These are phyloP conservation scores for Penicillium waksmanii DNA, from an alignment of 495 filamentous ascomycete genomes.

Conservation along the genomic window DNA sequence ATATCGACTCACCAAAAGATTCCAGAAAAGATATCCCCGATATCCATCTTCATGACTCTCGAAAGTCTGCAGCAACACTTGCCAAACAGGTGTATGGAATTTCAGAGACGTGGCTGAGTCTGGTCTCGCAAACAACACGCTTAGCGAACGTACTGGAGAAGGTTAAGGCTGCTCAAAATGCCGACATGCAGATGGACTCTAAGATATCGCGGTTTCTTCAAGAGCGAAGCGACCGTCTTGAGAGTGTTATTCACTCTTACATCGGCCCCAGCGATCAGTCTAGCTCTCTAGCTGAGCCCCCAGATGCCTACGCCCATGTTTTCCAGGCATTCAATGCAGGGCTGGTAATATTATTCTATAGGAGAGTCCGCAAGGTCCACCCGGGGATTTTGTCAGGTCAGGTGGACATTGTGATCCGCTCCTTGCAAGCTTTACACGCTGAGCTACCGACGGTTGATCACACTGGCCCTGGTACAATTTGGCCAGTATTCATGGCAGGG, in stretches of 20 bases:
- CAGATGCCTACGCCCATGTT: conserved; percentile 11
- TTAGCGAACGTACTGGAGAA: conserved; percentile 35
- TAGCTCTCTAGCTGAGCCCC: background rate
- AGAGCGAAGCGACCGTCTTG: conserved; percentile 24
- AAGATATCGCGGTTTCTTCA: conserved; percentile 28
- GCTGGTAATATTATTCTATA: conserved; percentile 36
- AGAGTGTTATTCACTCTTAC: conserved; percentile 32
- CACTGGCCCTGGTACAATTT: conserved; percentile 26
- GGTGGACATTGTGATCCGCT: conserved; percentile 25
- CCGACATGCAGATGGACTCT: conserved; percentile 7
- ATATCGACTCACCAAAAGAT: conserved; percentile 34
- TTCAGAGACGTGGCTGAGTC: conserved; percentile 36
- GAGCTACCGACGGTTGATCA: conserved; percentile 2
- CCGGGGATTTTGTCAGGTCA: conserved; percentile 25
- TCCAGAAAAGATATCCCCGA: conserved; percentile 12
- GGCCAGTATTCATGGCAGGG: conserved; percentile 35
- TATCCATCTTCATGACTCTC: conserved; percentile 33
- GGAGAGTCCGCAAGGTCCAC: conserved; percentile 29
- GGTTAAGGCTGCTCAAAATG: conserved; percentile 16
- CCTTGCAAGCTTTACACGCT: conserved; percentile 13
- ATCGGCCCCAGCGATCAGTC: background rate
- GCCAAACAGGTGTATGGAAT: conserved; percentile 32
- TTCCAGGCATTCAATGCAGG: conserved; percentile 28
- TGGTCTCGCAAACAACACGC: conserved; percentile 33
- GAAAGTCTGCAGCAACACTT: conserved; percentile 22